Evolutionary conservation across 2,329 filamentous ascomycete genomes (phyloP), one percentile per base, ranked within the genome.

Genomic region (Trichophyton schoenleinii): DNA sequence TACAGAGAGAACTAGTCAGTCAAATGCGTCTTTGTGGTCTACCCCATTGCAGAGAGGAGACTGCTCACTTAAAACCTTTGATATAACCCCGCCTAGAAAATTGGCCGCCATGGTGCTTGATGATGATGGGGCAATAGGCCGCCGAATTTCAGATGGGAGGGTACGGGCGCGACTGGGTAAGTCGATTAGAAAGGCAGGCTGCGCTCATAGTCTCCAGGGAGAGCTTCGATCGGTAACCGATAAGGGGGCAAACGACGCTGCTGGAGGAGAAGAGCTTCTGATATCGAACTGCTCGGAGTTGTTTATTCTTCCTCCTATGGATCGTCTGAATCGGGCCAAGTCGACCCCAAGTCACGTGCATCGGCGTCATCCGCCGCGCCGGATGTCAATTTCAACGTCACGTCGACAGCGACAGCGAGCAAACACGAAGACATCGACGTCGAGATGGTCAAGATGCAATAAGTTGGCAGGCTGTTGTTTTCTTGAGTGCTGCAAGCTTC

Each of bases 121-220:
- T 41, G 55, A 36, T 20, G 31, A 55, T 36, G 31, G 28, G 28
- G n/a, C 31, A 28, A 34, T 5, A 36, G 11, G 55, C 11, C 18
- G 6, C 13, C 25, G 18, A 2, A 25, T 44, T 58, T 58, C 55
- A 58, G 18, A 61, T 58, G 15, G 59, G 49, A 49, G 41, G 59
- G 41, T 49, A 49, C n/a, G 55, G 36, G 22, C 52, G 61, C 59
- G n/a, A 57, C 57, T 65, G 67, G 64, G 70, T 67, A 68, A 73
- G 69, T 70, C 68, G 67, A 64, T 68, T 63, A 65, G 63, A 62
- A 64, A 65, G 69, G 62, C 65, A 64, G 64, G 66, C 68, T 65
- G 68, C 68, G 70, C 68, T 70, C 74, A 76, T 76, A 74, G 68
- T 73, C 68, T 65, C 63, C 60, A 44, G 34, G 28, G 28, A 42